Evolutionary conservation across 1,139 yeast genomes (phyloP), one percentile per base, ranked within the genome.

Genomic region (Candida frijolesensis): DNA sequence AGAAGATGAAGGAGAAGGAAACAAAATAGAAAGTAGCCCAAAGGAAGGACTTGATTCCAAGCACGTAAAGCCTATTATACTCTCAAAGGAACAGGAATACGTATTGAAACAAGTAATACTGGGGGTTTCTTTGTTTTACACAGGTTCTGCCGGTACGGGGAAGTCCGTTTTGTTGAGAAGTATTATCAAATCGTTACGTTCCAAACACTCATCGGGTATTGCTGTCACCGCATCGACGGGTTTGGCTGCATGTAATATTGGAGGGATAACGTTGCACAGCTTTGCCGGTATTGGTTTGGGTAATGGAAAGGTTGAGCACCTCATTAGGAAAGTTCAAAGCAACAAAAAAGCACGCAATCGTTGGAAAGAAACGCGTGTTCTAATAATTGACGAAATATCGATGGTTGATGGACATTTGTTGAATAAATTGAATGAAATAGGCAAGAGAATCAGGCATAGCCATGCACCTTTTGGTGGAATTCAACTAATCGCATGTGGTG

Each of bases 61-160:
- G 51, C 59, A 52, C 15, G 79, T 74, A 5, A 66, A 64, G 46
- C 76, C 79, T 1, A 66, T 74, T 15, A 57, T 72, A 11, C 62
- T 76, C 9, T 74, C 80, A 0, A 54, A 64, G 12, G 80, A 77
- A 54, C 81, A 77, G 57, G 74, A 74, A 52, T 62, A 66, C 50
- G 72, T 76, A 22, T 61, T 75, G 10, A 62, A 68, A 25, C 63
- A 72, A 48, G 79, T 71, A 0, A 47, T 65, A 25, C 54, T 53
- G n/a, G 78, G 89, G 0, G 70, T 74, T 18, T 87, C 85, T 40
- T 66, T 90, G 1, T 91, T 91, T 63, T 91, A 88, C 61, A 91
- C 97, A 0, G 98, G 98, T 39, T 89, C 97, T 39, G 98, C 98
- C 0, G 98, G 97, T 61, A 91, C 97, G 1, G 98, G 98, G 61